Base-by-base conservation (phyloP, 371 early-diverging fungal genomes). In the Mortierella sp. region DNA sequence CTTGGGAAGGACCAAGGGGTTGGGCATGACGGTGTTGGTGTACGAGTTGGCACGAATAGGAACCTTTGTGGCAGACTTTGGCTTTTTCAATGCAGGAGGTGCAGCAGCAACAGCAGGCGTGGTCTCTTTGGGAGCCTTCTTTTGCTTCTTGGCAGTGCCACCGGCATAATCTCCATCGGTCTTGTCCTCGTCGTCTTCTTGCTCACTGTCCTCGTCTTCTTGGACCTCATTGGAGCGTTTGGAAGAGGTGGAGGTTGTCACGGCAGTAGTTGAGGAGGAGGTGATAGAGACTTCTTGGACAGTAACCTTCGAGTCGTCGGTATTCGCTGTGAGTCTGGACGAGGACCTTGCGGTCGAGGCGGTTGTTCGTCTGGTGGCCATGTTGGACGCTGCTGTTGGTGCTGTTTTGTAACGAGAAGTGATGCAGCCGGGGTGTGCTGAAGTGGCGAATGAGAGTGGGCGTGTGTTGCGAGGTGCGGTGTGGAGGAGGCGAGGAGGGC, bases 21-120 rank as follows among this genome's bases (percentile, higher is more conserved):
- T 90, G 48, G 96, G 96, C 89, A 96, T 91, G 28, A 86, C 84
- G 48, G 89, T 92, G 88, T 95, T 95, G 46, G 86, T 92, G 8
- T 92, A 94, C 16, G 93, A 77, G 3, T 72, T 77, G 26, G 61
- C 26, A 44, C 85, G 81, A 19, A 85, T 61, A 8, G 85, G 85
- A 5, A 37, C 48, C 53, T 85, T 85, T 34, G 72, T 9, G 14
- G 11, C 72, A 0, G 79, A 55, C 3, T 69, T 76, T 74, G 76
- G 73, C 72, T 81, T 84, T 59, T 55, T n/a, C 54, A 51, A 24
- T 5, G 76, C 54, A 28, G 82, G 61, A 48, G 50, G 74, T 14
- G 24, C 40, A 3, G 76, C 31, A 24, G 53, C 71, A n/a, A 59
- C 19, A 34, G 46, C 34, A 26, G 70, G 21, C 31, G 71, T 44